A percentile compares a stretch with the other conserved stretches of the same genome.
Conservation (phyloP, 2,329 filamentous ascomycete species). For the Pseudogymnoascus sp. region DNA sequence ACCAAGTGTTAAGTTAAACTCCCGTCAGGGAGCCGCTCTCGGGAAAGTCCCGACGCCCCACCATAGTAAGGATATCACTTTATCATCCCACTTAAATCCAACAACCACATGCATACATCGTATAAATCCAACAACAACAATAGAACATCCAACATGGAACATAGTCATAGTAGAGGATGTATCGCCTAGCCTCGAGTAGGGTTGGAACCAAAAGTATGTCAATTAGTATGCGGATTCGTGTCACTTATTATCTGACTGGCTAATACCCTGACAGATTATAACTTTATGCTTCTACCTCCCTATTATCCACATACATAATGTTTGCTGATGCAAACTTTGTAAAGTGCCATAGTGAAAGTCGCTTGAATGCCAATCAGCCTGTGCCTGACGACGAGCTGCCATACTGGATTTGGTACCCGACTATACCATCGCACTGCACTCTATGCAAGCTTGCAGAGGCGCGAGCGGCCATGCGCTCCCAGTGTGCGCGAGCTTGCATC, state of each 20-base stretch:
- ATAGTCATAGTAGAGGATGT: not conserved
- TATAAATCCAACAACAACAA: too few species aligned
- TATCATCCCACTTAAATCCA: not conserved
- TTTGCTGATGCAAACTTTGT: not conserved
- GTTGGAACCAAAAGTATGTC: not conserved
- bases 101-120: too few species aligned
- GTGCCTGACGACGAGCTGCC: not conserved
- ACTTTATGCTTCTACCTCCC: not conserved
- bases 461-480: not conserved
- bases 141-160: too few species aligned
- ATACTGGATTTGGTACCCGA: conserved; percentile 7
- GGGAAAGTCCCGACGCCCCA: not conserved
- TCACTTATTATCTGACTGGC: not conserved
- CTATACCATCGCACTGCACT: not conserved
- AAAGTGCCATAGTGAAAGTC: not conserved
- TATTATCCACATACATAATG: not conserved
- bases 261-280: not conserved
- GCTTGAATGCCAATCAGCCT: conserved; percentile 33
- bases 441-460: not conserved
- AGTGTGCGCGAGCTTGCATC: not conserved
- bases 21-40: not conserved
- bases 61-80: not conserved
- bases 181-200: not conserved
- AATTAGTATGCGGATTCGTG: not conserved
- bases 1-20: too few species aligned